Evolutionary conservation across 192 early-diverging fungal species (phyloP).

Genomic region (Pilobolus umbonatus): DNA sequence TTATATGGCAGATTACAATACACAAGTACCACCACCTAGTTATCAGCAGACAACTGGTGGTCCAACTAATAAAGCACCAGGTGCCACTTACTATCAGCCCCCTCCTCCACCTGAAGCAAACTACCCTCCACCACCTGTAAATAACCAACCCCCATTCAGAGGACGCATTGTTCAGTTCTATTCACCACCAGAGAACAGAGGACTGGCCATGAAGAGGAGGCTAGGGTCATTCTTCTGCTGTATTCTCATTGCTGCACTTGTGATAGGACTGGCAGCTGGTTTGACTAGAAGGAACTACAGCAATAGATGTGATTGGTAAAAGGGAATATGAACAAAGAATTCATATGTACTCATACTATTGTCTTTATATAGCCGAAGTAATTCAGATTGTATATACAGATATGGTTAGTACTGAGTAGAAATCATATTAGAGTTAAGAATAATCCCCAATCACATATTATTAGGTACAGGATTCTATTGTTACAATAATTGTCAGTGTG

Average conservation of each 20-base stretch:
- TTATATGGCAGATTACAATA: not conserved
- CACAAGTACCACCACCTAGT: slow-evolving; percentile 13
- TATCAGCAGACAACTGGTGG: slow-evolving; percentile 3
- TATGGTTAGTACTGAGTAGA: not conserved
- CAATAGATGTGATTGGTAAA: slow-evolving; percentile 10
- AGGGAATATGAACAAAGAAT: not conserved
- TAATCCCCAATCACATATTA: not conserved
- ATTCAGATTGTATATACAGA: not conserved
- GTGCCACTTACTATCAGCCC: slow-evolving; percentile 20
- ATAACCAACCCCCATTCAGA: not conserved
- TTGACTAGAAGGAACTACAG: slow-evolving; percentile 2
- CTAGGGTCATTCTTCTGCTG: slow-evolving; percentile 6
- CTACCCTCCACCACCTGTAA: not conserved
- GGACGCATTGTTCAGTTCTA: slow-evolving; percentile 11
- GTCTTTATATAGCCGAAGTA: not conserved
- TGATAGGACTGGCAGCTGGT: slow-evolving; percentile 19
- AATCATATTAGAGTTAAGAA: not conserved
- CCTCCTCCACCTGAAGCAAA: slow-evolving; percentile 4
- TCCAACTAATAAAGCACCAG: not conserved
- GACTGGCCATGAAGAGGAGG: slow-evolving; percentile 12
- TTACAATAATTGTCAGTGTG: slow-evolving; percentile 2
- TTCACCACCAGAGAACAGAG: slow-evolving; percentile 16
- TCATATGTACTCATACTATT: not conserved
- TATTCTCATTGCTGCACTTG: slow-evolving; percentile 5
- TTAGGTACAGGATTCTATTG: slow-evolving; percentile 1